Percentiles rank a stretch among this genome's conserved stretches.
phyloP scores from a whole-genome alignment of 352 stramenopile species.

The Pythium angustatum region DNA sequence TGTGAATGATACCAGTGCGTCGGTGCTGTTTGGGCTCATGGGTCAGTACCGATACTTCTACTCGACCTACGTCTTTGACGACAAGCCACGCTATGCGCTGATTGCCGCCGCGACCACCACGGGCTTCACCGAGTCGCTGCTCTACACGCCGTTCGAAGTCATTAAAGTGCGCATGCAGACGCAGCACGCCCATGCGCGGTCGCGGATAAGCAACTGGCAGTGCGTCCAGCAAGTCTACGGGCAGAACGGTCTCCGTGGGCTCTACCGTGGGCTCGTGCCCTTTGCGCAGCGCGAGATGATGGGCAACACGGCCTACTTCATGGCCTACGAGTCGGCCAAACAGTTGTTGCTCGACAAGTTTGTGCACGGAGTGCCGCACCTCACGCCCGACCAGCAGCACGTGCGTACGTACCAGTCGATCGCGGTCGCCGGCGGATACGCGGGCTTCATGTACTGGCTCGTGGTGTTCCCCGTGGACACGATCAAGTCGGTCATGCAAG shows the following conservation, averaged over 20 bases:
- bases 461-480: conserved; percentile 82
- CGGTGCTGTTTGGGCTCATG: conserved; percentile 48
- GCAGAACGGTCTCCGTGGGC: conserved; percentile 57
- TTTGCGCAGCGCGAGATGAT: conserved; percentile 78
- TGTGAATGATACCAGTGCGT: no score
- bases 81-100: conserved; percentile 32
- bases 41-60: conserved; percentile 51
- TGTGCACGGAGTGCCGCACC: conserved; percentile 35
- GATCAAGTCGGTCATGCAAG: conserved; percentile 83
- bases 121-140: conserved; percentile 39
- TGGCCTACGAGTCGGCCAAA: conserved; percentile 79
- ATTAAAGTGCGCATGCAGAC: conserved; percentile 61
- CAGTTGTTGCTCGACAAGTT: conserved; percentile 59
- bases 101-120: conserved; percentile 36
- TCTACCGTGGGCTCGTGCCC: conserved; percentile 75
- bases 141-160: conserved; percentile 52
- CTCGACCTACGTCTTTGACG: conserved; percentile 37
- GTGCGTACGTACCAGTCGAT: conserved; percentile 77
- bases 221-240: conserved; percentile 65
- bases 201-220: conserved; percentile 72
- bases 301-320: conserved; percentile 84
- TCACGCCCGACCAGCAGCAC: conserved; percentile 57
- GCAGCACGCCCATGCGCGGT: conserved; percentile 49
- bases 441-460: conserved; percentile 85
- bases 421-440: conserved; percentile 65